A percentile compares a stretch with the other conserved stretches of the same genome.
phyloP scores from a whole-genome alignment of 2,329 filamentous ascomycete species.

The Corynespora cassiicola region DNA sequence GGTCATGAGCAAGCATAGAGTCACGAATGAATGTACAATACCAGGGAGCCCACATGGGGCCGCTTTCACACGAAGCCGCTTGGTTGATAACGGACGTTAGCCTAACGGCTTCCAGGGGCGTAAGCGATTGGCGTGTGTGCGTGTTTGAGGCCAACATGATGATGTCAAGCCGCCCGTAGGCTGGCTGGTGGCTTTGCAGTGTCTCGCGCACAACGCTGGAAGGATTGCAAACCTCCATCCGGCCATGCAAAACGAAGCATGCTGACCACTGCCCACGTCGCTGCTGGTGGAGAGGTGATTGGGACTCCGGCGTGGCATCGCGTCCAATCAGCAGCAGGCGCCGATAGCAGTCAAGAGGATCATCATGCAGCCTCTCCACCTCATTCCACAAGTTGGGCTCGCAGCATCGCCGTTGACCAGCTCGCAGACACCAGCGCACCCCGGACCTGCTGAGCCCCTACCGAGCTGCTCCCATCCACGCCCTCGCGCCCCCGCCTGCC shows the following conservation, averaged over 20 bases:
- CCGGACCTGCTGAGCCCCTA: conserved; percentile 2
- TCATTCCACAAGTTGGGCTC: neutral
- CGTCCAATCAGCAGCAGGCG: conserved; percentile 7
- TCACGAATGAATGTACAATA: too few relatives aligned
- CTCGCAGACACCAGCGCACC: neutral
- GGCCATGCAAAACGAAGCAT: conserved; percentile 1
- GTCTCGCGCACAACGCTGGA: conserved; percentile 15
- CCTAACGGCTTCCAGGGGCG: conserved; percentile 5
- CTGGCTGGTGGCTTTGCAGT: conserved; percentile 14
- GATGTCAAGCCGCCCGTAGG: conserved; percentile 21
- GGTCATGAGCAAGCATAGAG: too few relatives aligned
- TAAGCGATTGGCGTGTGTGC: conserved; percentile 21
- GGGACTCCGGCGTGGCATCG: neutral
- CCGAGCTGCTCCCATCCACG: conserved; percentile 1
- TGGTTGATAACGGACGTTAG: conserved; percentile 5
- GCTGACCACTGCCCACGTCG: neutral
- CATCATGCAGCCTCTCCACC: conserved; percentile 2
- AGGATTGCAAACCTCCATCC: conserved; percentile 11
- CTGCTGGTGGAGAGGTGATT: neutral
- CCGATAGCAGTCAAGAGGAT: neutral
- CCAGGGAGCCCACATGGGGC: too few relatives aligned
- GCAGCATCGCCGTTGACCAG: conserved; percentile 3
- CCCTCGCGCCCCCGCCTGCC: conserved; percentile 3
- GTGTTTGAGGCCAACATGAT: conserved; percentile 14
- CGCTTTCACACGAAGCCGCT: too few relatives aligned